These are phyloP conservation scores for Lactarius hengduanensis DNA, from an alignment of 768 basidiomycete genomes.

Conservation along the genomic window DNA sequence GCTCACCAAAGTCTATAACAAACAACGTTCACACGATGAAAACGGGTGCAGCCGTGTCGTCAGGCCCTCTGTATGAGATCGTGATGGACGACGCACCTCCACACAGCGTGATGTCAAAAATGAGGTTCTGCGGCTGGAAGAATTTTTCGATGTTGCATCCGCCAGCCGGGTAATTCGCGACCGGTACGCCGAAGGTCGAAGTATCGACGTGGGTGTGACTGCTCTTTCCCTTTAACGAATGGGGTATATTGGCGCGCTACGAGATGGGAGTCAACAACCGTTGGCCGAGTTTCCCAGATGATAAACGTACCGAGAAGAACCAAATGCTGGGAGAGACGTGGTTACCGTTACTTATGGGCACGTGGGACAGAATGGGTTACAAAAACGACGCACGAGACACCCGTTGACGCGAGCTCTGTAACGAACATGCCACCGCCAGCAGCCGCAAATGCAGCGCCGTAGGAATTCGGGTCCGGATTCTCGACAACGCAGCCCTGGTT, in stretches of 20 bases:
- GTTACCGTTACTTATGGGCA: background rate
- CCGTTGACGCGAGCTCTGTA: conserved; percentile 64
- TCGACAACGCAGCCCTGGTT: conserved; percentile 67
- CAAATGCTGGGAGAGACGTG: conserved; percentile 45
- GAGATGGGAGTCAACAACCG: conserved; percentile 3
- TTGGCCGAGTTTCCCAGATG: conserved; percentile 22
- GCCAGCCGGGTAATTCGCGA: conserved; percentile 62
- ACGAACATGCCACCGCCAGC: conserved; percentile 73
- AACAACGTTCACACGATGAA: background rate
- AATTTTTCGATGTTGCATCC: conserved; percentile 53
- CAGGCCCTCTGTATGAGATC: background rate
- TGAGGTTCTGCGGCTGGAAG: conserved; percentile 63
- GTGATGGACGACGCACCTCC: conserved; percentile 42
- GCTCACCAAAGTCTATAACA: conserved; percentile 12
- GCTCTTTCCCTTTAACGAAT: conserved; percentile 46
- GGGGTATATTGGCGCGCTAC: conserved; percentile 48
- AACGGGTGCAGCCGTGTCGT: background rate
- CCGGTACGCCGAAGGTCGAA: conserved; percentile 59
- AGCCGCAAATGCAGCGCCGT: conserved; percentile 63
- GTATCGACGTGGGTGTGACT: conserved; percentile 46
- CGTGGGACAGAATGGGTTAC: background rate
- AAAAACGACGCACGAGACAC: conserved; percentile 55
- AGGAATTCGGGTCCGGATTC: conserved; percentile 54
- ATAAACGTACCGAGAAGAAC: conserved; percentile 52
- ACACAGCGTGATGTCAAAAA: conserved; percentile 74